These are phyloP conservation scores for Penicillium silybi DNA, from an alignment of 495 filamentous ascomycete species.

Conservation along the genomic window DNA sequence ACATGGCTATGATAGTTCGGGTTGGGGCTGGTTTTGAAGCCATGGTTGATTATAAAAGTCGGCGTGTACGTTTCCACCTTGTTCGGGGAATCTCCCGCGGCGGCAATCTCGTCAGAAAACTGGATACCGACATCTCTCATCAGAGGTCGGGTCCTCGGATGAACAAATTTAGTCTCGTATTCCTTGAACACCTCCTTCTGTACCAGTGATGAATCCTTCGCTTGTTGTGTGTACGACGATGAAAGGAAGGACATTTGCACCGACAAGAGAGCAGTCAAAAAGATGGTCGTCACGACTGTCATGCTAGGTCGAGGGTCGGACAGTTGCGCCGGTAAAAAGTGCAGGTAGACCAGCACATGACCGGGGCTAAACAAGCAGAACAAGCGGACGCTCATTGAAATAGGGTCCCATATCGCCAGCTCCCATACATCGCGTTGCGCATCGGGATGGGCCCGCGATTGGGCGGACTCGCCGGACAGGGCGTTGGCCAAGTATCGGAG, in stretches of 20 bases:
- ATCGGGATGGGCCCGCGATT: conserved; percentile 80
- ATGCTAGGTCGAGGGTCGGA: conserved; percentile 77
- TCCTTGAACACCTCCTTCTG: conserved; percentile 90
- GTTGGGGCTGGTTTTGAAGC: conserved; percentile 82
- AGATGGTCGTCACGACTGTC: conserved; percentile 74
- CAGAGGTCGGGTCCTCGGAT: conserved; percentile 76
- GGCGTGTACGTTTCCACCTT: conserved; percentile 72
- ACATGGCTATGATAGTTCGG: conserved; percentile 79
- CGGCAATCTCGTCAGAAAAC: conserved; percentile 42
- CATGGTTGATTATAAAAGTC: conserved; percentile 70
- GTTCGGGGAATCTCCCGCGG: conserved; percentile 46
- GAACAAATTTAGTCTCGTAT: conserved; percentile 93
- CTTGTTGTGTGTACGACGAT: conserved; percentile 71
- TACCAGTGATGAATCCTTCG: conserved; percentile 77
- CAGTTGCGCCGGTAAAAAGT: conserved; percentile 74
- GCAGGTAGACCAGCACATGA: conserved; percentile 81
- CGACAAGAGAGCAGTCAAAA: conserved; percentile 68
- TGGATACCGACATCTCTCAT: conserved; percentile 84
- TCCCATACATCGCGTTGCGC: conserved; percentile 91
- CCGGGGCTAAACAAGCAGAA: conserved; percentile 92
- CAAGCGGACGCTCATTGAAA: conserved; percentile 73
- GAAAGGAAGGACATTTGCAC: conserved; percentile 70
- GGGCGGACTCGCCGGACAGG: conserved; percentile 55
- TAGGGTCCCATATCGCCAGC: conserved; percentile 86
- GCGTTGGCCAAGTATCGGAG: conserved; percentile 70